Conservation (phyloP, 2,329 filamentous ascomycete genomes). For the Penicillium sp. region DNA sequence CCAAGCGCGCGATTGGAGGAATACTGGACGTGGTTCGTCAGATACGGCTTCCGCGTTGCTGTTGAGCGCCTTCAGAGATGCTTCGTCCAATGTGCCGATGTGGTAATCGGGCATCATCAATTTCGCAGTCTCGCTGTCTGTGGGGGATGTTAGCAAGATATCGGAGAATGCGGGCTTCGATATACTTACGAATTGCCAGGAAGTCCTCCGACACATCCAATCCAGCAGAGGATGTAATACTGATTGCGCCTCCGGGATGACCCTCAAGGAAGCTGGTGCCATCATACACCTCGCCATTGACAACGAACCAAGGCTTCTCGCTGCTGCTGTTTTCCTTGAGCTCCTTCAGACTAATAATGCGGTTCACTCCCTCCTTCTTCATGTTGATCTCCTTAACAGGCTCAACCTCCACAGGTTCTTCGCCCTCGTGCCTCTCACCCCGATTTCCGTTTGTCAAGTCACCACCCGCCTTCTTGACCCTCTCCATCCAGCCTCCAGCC, state of each 20-base stretch:
- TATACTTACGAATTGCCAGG: conserved; percentile 79
- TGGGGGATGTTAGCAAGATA: conserved; percentile 13
- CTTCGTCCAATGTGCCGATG: conserved; percentile 74
- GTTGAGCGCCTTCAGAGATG: conserved; percentile 62
- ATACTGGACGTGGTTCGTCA: conserved; percentile 61
- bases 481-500: conserved; percentile 90
- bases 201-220: conserved; percentile 87
- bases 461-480: conserved; percentile 81
- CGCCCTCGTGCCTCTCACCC: conserved; percentile 72
- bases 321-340: conserved; percentile 70
- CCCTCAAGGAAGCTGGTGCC: conserved; percentile 79
- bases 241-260: conserved; percentile 85
- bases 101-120: conserved; percentile 87
- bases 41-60: conserved; percentile 51
- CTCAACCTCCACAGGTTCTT: conserved; percentile 50
- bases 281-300: conserved; percentile 88
- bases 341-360: conserved; percentile 72
- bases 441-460: conserved; percentile 82
- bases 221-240: conserved; percentile 81
- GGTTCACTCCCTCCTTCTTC: conserved; percentile 71
- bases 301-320: conserved; percentile 80
- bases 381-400: conserved; percentile 74
- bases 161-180: background rate
- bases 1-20: conserved; percentile 76
- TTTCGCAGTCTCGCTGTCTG: conserved; percentile 91